Percentiles rank a stretch among this genome's conserved stretches.
Conservation (phyloP, 2,329 filamentous ascomycete genomes). For the Truncatella angustata region DNA sequence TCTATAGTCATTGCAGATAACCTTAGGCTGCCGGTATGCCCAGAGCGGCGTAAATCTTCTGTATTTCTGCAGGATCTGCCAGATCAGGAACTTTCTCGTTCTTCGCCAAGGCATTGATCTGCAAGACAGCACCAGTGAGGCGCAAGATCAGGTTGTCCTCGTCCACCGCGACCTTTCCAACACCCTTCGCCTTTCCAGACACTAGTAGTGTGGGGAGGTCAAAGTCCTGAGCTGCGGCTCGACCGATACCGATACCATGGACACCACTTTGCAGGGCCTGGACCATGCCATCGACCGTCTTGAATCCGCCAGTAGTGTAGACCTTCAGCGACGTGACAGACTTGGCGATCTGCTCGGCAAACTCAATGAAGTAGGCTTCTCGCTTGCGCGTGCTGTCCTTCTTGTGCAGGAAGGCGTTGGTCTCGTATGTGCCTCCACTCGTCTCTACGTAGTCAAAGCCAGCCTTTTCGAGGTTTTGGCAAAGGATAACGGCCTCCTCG, state of each 20-base stretch:
- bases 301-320: constrained; percentile 55
- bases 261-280: constrained; percentile 49
- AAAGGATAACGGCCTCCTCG: constrained; percentile 48
- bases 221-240: constrained; percentile 50
- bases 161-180: constrained; percentile 43
- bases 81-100: constrained; percentile 33
- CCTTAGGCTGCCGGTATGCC: background rate
- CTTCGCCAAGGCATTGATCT: constrained; percentile 36
- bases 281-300: constrained; percentile 52
- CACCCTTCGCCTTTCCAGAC: constrained; percentile 43
- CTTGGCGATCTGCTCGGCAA: constrained; percentile 47
- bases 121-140: constrained; percentile 43
- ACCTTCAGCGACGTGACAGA: constrained; percentile 46
- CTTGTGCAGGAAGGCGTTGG: constrained; percentile 47
- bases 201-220: constrained; percentile 43
- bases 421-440: constrained; percentile 57
- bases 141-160: constrained; percentile 45
- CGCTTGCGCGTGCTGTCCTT: constrained; percentile 52
- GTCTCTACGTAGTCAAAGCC: constrained; percentile 58
- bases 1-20: too few relatives aligned
- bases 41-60: constrained; percentile 5
- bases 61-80: constrained; percentile 32
- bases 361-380: constrained; percentile 58
- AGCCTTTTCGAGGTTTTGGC: constrained; percentile 45
- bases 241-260: constrained; percentile 55